Conservation (phyloP, 306 rosid species). For the Malus fusca region DNA sequence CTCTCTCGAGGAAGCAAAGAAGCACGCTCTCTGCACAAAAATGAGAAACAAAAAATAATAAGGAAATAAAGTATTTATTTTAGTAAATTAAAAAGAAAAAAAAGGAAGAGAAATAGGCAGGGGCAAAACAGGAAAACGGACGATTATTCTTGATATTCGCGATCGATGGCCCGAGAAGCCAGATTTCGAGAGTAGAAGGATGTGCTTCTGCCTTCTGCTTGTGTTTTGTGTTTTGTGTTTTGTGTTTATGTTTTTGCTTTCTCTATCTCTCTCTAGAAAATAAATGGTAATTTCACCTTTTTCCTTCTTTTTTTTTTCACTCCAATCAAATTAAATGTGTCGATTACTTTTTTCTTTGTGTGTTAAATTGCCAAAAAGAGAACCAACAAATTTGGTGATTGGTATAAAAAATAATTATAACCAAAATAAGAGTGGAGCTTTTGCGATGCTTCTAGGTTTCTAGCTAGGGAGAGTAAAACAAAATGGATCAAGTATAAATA, state of each 20-base stretch:
- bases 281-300: neutral
- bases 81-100: neutral
- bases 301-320: neutral
- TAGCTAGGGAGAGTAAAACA: neutral
- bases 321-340: neutral
- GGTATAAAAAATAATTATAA: neutral
- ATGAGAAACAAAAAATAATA: neutral
- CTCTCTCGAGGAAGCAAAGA: constrained; percentile 22
- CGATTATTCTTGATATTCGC: constrained; percentile 28
- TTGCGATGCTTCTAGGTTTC: neutral
- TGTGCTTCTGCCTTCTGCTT: constrained; percentile 13
- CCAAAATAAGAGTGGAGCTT: neutral
- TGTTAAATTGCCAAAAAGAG: neutral
- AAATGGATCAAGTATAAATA: neutral
- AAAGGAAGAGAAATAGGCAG: neutral
- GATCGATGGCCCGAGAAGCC: constrained; percentile 50
- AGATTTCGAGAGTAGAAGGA: constrained; percentile 35
- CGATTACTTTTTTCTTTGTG: neutral
- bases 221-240: neutral
- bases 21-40: constrained; percentile 18
- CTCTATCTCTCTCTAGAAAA: neutral
- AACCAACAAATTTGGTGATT: neutral
- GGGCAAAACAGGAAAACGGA: constrained; percentile 44
- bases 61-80: neutral
- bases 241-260: constrained; percentile 1